phyloP scores from a whole-genome alignment of 768 basidiomycete species.

The Clitopilus hobsonii region DNA sequence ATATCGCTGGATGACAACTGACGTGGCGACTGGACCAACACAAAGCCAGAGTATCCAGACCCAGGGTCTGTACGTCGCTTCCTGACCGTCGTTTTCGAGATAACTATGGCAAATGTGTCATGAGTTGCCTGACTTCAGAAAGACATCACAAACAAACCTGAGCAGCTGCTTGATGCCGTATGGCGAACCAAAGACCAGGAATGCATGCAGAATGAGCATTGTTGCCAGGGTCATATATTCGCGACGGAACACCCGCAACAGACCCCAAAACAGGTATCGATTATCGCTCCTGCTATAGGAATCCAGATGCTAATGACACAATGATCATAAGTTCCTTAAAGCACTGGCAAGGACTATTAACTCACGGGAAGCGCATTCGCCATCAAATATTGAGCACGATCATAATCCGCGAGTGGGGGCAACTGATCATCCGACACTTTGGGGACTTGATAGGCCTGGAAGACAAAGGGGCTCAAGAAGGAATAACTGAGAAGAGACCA shows the following conservation, averaged over 20 bases:
- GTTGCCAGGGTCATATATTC: conserved; percentile 25
- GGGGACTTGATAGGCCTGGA: conserved; percentile 37
- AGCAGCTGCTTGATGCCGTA: conserved; percentile 37
- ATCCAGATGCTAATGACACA: conserved; percentile 30
- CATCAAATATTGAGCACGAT: conserved; percentile 27
- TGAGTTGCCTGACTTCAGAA: not conserved
- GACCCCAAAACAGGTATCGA: conserved; percentile 41
- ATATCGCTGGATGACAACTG: conserved; percentile 50
- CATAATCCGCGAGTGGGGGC: conserved; percentile 64
- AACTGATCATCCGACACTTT: conserved; percentile 50
- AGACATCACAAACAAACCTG: conserved; percentile 17
- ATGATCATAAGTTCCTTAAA: not conserved
- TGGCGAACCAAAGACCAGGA: conserved; percentile 28
- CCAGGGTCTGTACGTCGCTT: conserved; percentile 54
- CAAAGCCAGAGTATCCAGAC: conserved; percentile 59
- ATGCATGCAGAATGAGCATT: conserved; percentile 20
- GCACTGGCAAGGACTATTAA: conserved; percentile 19
- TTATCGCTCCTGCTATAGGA: conserved; percentile 31
- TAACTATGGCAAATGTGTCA: conserved; percentile 37
- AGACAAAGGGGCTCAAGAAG: conserved; percentile 52
- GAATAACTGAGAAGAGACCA: conserved; percentile 39
- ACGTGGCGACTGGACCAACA: conserved; percentile 37
- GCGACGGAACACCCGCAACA: conserved; percentile 32
- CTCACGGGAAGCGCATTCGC: conserved; percentile 23
- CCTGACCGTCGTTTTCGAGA: conserved; percentile 50